Conservation (phyloP, 805 yeast genomes). For the Kockiozyma suomiensis region DNA sequence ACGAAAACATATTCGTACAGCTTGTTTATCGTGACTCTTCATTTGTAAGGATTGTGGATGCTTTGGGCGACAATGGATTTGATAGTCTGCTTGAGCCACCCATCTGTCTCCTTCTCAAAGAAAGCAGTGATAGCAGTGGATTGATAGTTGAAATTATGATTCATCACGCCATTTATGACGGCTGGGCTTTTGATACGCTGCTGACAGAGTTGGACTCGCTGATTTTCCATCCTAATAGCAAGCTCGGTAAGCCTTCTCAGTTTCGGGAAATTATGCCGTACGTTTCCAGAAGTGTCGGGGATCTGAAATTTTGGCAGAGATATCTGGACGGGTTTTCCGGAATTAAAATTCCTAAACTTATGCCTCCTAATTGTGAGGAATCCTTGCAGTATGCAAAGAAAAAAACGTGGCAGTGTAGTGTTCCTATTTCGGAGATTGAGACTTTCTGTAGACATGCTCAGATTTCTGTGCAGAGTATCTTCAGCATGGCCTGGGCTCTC, state of each 20-base stretch:
- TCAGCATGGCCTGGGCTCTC: conserved; percentile 32
- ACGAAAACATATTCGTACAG: conserved; percentile 13
- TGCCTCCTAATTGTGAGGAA: neutral
- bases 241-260: neutral
- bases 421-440: neutral
- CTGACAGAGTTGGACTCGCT: conserved; percentile 11
- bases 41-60: neutral
- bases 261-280: conserved; percentile 13
- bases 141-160: conserved; percentile 11
- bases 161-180: conserved; percentile 34
- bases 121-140: neutral
- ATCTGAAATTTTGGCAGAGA: conserved; percentile 11
- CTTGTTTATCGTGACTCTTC: conserved; percentile 17
- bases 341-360: conserved; percentile 4
- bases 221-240: neutral
- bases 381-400: neutral
- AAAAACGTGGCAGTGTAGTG: neutral
- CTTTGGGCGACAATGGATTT: neutral
- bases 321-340: conserved; percentile 2
- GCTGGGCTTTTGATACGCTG: conserved; percentile 30
- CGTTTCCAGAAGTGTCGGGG: neutral
- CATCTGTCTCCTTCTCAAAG: neutral
- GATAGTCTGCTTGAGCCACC: conserved; percentile 14
- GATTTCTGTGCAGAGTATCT: conserved; percentile 26
- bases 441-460: neutral